phyloP scores from a whole-genome alignment of 495 filamentous ascomycete species.

The Cairneyella variabilis region DNA sequence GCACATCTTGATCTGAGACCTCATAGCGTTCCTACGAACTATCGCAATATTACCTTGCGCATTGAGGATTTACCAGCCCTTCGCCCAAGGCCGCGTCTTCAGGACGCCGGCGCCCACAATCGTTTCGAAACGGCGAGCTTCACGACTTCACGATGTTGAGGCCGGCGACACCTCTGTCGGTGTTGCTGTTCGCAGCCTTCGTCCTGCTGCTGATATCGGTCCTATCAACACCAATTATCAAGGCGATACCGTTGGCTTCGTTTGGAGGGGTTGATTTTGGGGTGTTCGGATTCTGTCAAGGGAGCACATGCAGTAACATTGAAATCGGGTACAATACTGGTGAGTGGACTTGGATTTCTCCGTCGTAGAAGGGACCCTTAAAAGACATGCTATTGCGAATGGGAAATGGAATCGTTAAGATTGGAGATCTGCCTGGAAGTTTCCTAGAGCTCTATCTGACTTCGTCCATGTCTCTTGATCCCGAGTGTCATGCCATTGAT shows the following conservation, averaged over 20 bases:
- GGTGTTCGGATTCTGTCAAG: constrained; percentile 86
- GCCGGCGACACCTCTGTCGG: constrained; percentile 86
- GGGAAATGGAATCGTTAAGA: not conserved
- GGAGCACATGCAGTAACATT: constrained; percentile 58
- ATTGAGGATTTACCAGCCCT: constrained; percentile 5
- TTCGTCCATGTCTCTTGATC: too few species aligned
- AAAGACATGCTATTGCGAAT: not conserved
- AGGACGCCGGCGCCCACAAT: constrained; percentile 23
- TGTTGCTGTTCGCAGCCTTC: constrained; percentile 84
- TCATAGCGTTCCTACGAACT: constrained; percentile 7
- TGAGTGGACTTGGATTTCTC: constrained; percentile 41
- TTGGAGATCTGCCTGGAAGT: too few species aligned
- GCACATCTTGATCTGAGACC: constrained; percentile 3
- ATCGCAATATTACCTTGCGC: constrained; percentile 4
- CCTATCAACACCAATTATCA: constrained; percentile 89
- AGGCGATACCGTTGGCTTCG: constrained; percentile 74
- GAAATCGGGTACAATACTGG: constrained; percentile 82
- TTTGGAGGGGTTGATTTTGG: constrained; percentile 78
- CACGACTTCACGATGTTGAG: constrained; percentile 56
- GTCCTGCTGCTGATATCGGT: constrained; percentile 80
- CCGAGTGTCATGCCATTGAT: too few species aligned
- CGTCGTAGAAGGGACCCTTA: too few species aligned
- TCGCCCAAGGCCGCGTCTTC: constrained; percentile 24
- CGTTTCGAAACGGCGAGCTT: constrained; percentile 13
- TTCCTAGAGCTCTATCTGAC: too few species aligned